Base-by-base conservation (phyloP, 352 stramenopile genomes). In the Globisporangium apiculatum region DNA sequence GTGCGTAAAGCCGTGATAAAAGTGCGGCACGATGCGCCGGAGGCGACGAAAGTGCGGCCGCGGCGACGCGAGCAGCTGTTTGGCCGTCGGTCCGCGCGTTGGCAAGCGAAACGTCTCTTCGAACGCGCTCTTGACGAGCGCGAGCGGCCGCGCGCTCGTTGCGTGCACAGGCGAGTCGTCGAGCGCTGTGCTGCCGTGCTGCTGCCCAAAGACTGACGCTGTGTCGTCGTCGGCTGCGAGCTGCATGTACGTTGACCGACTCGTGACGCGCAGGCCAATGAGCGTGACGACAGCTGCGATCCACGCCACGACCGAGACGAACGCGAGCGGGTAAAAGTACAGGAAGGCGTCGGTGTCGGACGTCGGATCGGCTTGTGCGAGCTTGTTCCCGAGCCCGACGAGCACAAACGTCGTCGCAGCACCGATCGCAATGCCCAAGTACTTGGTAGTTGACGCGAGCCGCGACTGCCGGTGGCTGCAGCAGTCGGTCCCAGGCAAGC, bases 291-390 rank as follows among this genome's bases (percentile, higher is more conserved):
- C 68, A 4, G 79, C 75, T 9, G 76, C 72, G 64, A 89, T 65
- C 79, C 74, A 92, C 43, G 82, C 72, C 8, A 89, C 36, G 15
- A 92, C 72, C 7, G 82, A 90, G 35, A 89, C 76, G 41, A 89
- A 87, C 57, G 76, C 82, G 15, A 92, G 75, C 37, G 82, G 82
- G 57, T 89, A 92, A 58, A 90, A 84, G 66, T 84, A 87, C 17
- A 91, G 67, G 43, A 73, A 73, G 14, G 73, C 69, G 55, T 88
- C 75, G 36, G 67, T 63, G 40, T 73, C 66, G 14, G 62, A 59
- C 6, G 64, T 59, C 15, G 60, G 64, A 35, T 83, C 72, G 5
- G 75, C 64, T 40, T 66, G 66, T 14, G 78, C 72, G 5, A 90
- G 51, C 53, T 84, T 86, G 38, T 72, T 58, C 10, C 73, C 69